Base-by-base conservation (phyloP, 495 filamentous ascomycete genomes). In the Elasticomyces elasticus region DNA sequence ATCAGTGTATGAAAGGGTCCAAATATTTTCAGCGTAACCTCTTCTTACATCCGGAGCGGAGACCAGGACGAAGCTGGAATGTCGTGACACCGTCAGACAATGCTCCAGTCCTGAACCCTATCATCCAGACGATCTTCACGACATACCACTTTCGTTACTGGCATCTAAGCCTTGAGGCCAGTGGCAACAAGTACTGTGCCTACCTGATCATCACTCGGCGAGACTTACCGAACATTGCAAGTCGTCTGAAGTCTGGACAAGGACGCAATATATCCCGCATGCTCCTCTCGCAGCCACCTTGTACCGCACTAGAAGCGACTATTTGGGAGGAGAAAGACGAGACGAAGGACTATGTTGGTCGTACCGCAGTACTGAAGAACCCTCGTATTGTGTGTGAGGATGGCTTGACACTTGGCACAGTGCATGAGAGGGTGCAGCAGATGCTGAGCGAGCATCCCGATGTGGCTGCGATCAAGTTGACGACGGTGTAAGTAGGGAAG, bases 311-410 rank as follows among this genome's bases (percentile, higher is more conserved):
- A 15, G 49, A 61, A 19, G 53, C 48, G 4, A 53, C 48, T 23
- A 61, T 61, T 28, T 61, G 58, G 58, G 58, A 61, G 20, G 58
- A 61, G 43, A 25, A 33, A 19, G 58, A 61, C 28, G 58, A 61
- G 40, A 54, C 54, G 33, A 57, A 46, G 30, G 58, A 61, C n/a
- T 56, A 57, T 35, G 49, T 57, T 1, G 58, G 54, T 2, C 42
- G 53, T 2, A 61, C 58, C 12, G 40, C 17, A 5, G 35, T 11
- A 15, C 35, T 61, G 13, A n/a, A 2, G 19, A 43, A 56, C 5
- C 43, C 58, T 1, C 7, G 35, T 1, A 45, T 61, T n/a, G 11
- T 17, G 17, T 50, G 33, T 31, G 24, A 56, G 33, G 45, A 41
- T 6, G 58, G 58, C 1, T 37, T 61, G 33, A 61, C 54, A 15